Evolutionary conservation across 2,329 filamentous ascomycete genomes (phyloP), one percentile per base, ranked within the genome.

Genomic region (Aspergillus sp.): DNA sequence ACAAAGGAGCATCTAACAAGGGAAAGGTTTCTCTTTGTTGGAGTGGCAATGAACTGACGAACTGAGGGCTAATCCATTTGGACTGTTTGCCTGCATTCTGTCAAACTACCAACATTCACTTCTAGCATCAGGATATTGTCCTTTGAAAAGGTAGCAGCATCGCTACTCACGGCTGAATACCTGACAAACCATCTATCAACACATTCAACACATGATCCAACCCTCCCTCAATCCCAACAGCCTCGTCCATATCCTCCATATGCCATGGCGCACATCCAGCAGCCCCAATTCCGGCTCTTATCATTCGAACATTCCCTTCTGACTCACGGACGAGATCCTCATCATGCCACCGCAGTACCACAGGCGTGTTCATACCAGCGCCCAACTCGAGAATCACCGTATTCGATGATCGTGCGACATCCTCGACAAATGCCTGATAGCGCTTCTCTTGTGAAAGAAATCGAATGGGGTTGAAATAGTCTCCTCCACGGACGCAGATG

Each of bases 311-410:
- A 2, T 39, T 22, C 20, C 49, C 27, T 5, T 27, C n/a, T 4
- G 49, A 44, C 7, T 47, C 35, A 5, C 49, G 47, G 0, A 60
- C 52, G 27, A 56, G 27, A 17, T 57, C 52, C 30, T 60, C 58
- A 45, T 59, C 56, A 17, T 53, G 50, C 55, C 54, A 58, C 17
- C 56, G 47, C 44, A 60, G 13, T 15, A 60, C 56, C 17, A 43
- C 50, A 1, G 58, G 57, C 1, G 58, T 60, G 10, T 59, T 59
- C 39, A 59, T 20, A 2, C 57, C 58, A 15, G 57, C 56, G 0
- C 57, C 58, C 5, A 60, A 37, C 43, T 59, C 57, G 7, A 60
- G 43, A 37, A 59, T 45, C 2, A 60, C 57, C 1, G 44, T 9
- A 33, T 46, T 25, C 12, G 7, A 15, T 5, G 35, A 35, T 3